These are phyloP conservation scores for Rhizophora mangle DNA, from an alignment of 345 rosid genomes.

Conservation along the genomic window DNA sequence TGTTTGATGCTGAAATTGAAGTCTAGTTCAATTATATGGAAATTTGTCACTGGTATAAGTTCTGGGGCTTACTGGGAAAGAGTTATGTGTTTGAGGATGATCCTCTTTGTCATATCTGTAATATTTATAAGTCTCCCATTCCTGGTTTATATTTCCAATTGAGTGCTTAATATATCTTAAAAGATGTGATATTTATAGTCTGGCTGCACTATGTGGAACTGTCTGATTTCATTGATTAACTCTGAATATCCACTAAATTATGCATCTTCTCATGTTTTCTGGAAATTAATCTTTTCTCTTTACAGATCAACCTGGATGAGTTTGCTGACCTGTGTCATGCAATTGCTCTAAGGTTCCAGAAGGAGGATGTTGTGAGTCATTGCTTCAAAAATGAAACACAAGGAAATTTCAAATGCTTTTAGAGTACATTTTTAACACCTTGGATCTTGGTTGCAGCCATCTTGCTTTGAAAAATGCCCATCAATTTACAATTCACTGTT, in stretches of 20 bases:
- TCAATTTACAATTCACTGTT: conserved; percentile 57
- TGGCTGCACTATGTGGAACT: too few relatives aligned
- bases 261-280: not conserved
- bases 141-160: too few relatives aligned
- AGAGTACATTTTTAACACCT: conserved; percentile 14
- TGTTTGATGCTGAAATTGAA: too few relatives aligned
- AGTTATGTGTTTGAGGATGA: too few relatives aligned
- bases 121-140: too few relatives aligned
- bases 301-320: conserved; percentile 84
- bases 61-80: too few relatives aligned
- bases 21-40: too few relatives aligned
- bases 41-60: too few relatives aligned
- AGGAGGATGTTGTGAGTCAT: conserved; percentile 82
- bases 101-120: too few relatives aligned
- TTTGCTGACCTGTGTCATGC: conserved; percentile 93
- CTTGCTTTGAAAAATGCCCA: conserved; percentile 62
- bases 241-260: not conserved
- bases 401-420: conserved; percentile 3
- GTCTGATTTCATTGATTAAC: too few relatives aligned
- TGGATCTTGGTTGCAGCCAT: conserved; percentile 53
- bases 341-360: conserved; percentile 81
- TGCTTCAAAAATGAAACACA: conserved; percentile 13
- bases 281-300: conserved; percentile 11
- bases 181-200: too few relatives aligned
- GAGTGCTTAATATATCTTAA: too few relatives aligned